Conservation (phyloP, 108 stramenopile genomes). For the Parietichytrium sp. region DNA sequence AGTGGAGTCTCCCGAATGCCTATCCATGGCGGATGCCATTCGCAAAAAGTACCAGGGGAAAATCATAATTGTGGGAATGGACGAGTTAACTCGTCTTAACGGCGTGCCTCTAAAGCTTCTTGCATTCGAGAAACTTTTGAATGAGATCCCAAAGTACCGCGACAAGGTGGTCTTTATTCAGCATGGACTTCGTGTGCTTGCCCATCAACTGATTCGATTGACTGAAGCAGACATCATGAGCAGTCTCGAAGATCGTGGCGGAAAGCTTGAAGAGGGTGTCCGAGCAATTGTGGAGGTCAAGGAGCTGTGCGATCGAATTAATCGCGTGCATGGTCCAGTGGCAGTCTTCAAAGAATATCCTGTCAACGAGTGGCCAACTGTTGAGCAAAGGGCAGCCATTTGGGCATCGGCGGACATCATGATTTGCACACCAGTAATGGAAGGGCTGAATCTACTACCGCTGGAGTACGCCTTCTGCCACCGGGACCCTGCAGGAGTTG, state of each 20-base stretch:
- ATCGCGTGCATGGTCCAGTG: conserved; percentile 72
- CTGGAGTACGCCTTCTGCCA: conserved; percentile 77
- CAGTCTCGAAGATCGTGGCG: conserved; percentile 67
- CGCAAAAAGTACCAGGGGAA: conserved; percentile 71
- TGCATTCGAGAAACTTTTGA: conserved; percentile 87
- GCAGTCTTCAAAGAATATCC: conserved; percentile 86
- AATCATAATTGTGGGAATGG: conserved; percentile 81
- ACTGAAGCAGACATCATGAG: conserved; percentile 66
- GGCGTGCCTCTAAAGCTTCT: conserved; percentile 89
- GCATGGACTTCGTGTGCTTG: conserved; percentile 70
- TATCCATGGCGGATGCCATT: conserved; percentile 58
- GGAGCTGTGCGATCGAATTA: conserved; percentile 74
- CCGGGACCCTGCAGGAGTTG: conserved; percentile 79
- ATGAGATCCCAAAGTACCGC: conserved; percentile 85
- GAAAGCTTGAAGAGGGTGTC: not conserved
- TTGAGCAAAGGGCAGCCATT: conserved; percentile 80
- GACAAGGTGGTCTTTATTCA: conserved; percentile 88
- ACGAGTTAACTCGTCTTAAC: conserved; percentile 83
- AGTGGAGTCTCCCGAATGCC: not conserved
- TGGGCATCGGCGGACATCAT: conserved; percentile 81
- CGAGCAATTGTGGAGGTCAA: conserved; percentile 61
- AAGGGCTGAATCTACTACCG: conserved; percentile 93
- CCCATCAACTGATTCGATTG: not conserved
- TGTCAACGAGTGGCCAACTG: conserved; percentile 59
- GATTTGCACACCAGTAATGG: conserved; percentile 82